phyloP scores from a whole-genome alignment of 1,284 basidiomycete species.

The Leccinum variabile region DNA sequence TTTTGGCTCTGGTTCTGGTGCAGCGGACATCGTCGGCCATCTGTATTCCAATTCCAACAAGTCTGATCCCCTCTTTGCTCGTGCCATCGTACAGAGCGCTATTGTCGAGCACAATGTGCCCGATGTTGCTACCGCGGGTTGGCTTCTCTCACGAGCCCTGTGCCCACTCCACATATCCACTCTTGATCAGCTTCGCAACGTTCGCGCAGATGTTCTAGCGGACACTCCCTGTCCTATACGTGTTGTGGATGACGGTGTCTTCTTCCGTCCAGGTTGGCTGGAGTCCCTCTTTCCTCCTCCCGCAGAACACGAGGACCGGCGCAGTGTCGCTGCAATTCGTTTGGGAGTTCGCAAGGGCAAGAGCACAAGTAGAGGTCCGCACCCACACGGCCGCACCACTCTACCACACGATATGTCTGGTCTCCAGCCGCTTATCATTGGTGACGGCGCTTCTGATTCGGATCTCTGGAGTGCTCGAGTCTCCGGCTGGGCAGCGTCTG shows the following conservation, averaged over 20 bases:
- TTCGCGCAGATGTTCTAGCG: constrained; percentile 57
- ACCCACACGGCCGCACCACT: constrained; percentile 30
- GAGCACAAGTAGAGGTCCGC: constrained; percentile 33
- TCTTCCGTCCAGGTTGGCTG: constrained; percentile 62
- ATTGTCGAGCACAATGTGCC: constrained; percentile 61
- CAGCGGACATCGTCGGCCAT: constrained; percentile 70
- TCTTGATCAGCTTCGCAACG: constrained; percentile 58
- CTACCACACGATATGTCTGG: constrained; percentile 30
- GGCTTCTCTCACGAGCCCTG: constrained; percentile 62
- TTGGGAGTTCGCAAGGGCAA: constrained; percentile 29
- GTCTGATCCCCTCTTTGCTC: constrained; percentile 56
- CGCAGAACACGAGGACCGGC: constrained; percentile 38
- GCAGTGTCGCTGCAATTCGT: constrained; percentile 22
- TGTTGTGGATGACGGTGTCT: constrained; percentile 66
- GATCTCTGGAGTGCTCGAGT: constrained; percentile 57
- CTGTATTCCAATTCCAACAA: constrained; percentile 66
- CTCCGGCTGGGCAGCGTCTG: constrained; percentile 60
- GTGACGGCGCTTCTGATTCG: constrained; percentile 67
- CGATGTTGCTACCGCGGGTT: constrained; percentile 58
- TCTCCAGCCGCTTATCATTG: constrained; percentile 69
- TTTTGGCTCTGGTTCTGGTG: constrained; percentile 70
- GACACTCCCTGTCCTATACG: constrained; percentile 48
- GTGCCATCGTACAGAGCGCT: constrained; percentile 67
- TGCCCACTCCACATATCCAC: constrained; percentile 50
- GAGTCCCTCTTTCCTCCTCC: constrained; percentile 43